Conservation (phyloP, 768 basidiomycete genomes). For the Clavaria fumosa region DNA sequence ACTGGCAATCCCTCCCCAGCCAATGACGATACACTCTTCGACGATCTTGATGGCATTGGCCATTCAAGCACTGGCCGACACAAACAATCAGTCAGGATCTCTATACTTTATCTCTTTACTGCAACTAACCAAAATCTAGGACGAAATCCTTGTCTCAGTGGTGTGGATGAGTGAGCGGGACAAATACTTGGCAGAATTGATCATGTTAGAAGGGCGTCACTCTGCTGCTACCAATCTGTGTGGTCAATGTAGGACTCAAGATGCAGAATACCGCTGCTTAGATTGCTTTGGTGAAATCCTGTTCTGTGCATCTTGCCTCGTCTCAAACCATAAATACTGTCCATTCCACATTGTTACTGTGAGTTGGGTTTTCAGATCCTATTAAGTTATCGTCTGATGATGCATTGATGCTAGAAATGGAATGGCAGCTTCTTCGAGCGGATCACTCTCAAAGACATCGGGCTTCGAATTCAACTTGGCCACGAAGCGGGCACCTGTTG, state of each 20-base stretch:
- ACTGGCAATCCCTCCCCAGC: too few relatives aligned
- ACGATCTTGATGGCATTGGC: too few relatives aligned
- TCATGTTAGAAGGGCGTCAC: not conserved
- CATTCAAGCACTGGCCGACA: too few relatives aligned
- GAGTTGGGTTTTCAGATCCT: slow-evolving; percentile 4
- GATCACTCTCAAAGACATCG: slow-evolving; percentile 8
- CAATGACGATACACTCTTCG: too few relatives aligned
- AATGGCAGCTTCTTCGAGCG: slow-evolving; percentile 8
- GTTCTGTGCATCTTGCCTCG: slow-evolving; percentile 7
- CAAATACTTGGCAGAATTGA: not conserved
- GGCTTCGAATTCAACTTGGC: slow-evolving; percentile 13
- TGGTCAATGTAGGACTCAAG: not conserved
- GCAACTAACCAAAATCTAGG: too few relatives aligned
- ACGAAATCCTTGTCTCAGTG: too few relatives aligned
- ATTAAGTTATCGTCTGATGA: not conserved
- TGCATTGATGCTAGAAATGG: slow-evolving; percentile 11
- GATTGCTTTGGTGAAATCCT: slow-evolving; percentile 7
- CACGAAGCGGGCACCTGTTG: slow-evolving; percentile 9
- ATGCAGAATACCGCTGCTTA: slow-evolving; percentile 3
- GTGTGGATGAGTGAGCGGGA: too few relatives aligned
- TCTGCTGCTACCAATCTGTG: not conserved
- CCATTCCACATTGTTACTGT: slow-evolving; percentile 10
- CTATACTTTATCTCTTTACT: too few relatives aligned
- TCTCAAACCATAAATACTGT: slow-evolving; percentile 1
- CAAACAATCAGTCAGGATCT: too few relatives aligned